These are phyloP conservation scores for Pseudopithomyces chartarum DNA, from an alignment of 2,329 filamentous ascomycete species.

Conservation along the genomic window DNA sequence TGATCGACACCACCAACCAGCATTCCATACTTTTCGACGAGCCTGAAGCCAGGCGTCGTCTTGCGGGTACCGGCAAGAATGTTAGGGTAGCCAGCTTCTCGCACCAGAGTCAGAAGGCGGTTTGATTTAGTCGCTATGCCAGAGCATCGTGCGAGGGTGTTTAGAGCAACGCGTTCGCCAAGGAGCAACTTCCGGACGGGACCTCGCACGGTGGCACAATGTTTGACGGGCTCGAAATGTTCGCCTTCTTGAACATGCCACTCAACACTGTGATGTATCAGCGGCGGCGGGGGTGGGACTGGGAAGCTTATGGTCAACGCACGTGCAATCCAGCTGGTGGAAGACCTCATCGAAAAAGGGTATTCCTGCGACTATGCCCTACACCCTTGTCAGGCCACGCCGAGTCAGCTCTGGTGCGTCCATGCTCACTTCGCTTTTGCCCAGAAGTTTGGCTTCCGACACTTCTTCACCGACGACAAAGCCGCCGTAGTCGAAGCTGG, in stretches of 20 bases:
- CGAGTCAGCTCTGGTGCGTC: background rate
- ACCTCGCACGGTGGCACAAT: conserved; percentile 81
- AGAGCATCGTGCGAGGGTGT: conserved; percentile 87
- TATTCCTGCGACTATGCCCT: conserved; percentile 85
- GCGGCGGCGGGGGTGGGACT: background rate
- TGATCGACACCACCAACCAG: conserved; percentile 89
- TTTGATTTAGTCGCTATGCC: conserved; percentile 76
- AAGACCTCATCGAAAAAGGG: conserved; percentile 98
- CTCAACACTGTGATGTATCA: conserved; percentile 62
- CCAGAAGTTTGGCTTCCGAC: conserved; percentile 57
- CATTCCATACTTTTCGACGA: conserved; percentile 99
- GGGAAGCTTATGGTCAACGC: conserved; percentile 36
- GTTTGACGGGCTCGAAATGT: conserved; percentile 62
- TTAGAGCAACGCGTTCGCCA: conserved; percentile 92
- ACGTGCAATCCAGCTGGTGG: conserved; percentile 80
- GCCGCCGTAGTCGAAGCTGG: conserved; percentile 94
- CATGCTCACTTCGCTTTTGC: conserved; percentile 58
- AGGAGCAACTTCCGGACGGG: conserved; percentile 83
- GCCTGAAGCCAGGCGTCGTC: conserved; percentile 91
- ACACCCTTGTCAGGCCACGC: background rate
- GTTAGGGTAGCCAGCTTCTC: conserved; percentile 73
- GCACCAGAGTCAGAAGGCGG: conserved; percentile 57
- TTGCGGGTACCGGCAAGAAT: conserved; percentile 94
- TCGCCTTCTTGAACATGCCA: conserved; percentile 84
- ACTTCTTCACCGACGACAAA: conserved; percentile 83